These are phyloP conservation scores for Benincasa hispida DNA, from an alignment of 306 rosid species.

Conservation along the genomic window DNA sequence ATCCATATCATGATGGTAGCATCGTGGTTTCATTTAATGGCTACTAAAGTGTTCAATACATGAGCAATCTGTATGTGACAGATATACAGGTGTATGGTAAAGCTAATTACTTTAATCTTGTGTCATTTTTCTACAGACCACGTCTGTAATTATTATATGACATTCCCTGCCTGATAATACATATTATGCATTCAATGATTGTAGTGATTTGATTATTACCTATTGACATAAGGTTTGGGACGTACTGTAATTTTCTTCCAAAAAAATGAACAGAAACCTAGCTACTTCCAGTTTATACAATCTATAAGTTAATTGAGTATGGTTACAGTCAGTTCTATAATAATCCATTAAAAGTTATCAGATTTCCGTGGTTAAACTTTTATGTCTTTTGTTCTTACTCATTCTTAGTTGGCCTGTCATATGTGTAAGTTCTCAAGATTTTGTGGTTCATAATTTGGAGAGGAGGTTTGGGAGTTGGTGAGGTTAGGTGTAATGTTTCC, in stretches of 20 bases:
- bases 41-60: background rate
- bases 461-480: no score
- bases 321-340: background rate
- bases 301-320: background rate
- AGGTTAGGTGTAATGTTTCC: no score
- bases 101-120: background rate
- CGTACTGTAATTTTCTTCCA: background rate
- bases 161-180: background rate
- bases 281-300: background rate
- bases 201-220: background rate
- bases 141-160: background rate
- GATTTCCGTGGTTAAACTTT: background rate
- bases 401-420: background rate
- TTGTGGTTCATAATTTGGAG: background rate
- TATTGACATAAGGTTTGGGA: background rate
- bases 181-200: background rate
- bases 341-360: background rate
- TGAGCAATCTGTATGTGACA: background rate
- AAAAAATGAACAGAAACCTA: background rate
- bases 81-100: background rate
- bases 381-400: background rate
- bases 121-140: background rate
- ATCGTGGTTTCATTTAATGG: background rate
- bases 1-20: background rate
- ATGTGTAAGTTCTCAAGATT: background rate